Evolutionary conservation across 1,284 basidiomycete genomes (phyloP).

Genomic region (Coriolopsis trogii): DNA sequence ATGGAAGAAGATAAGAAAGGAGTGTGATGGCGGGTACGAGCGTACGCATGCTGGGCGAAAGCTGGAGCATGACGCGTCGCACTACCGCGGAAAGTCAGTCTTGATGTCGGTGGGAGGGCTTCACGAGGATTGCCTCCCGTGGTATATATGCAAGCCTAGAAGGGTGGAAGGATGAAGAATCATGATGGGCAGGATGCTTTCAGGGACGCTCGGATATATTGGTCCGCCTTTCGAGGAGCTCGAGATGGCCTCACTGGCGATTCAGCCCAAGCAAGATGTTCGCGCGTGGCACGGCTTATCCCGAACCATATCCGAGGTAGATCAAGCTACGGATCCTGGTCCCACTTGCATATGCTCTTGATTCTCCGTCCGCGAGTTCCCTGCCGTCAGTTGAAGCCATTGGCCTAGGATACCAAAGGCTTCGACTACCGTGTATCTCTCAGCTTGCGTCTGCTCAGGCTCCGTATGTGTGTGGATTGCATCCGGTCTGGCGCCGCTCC

Average conservation of each 20-base stretch:
- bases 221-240: not conserved
- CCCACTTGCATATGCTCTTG: no score
- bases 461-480: no score
- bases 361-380: no score
- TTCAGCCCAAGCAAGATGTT: not conserved
- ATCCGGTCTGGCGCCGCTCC: no score
- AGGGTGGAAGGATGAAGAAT: not conserved
- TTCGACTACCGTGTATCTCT: no score
- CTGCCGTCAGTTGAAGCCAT: no score
- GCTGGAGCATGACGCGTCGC: not conserved
- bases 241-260: not conserved
- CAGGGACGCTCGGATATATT: slow-evolving; percentile 2
- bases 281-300: no score
- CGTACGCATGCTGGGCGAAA: not conserved
- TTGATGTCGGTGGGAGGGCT: not conserved
- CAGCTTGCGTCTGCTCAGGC: no score
- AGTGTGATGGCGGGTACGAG: not conserved
- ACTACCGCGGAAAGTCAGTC: not conserved
- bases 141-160: not conserved
- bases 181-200: not conserved
- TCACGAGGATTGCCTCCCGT: not conserved
- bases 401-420: no score
- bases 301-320: no score
- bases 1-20: not conserved
- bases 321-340: no score